Evolutionary conservation across 352 stramenopile species (phyloP).

Genomic region (Globisporangium spiculum): DNA sequence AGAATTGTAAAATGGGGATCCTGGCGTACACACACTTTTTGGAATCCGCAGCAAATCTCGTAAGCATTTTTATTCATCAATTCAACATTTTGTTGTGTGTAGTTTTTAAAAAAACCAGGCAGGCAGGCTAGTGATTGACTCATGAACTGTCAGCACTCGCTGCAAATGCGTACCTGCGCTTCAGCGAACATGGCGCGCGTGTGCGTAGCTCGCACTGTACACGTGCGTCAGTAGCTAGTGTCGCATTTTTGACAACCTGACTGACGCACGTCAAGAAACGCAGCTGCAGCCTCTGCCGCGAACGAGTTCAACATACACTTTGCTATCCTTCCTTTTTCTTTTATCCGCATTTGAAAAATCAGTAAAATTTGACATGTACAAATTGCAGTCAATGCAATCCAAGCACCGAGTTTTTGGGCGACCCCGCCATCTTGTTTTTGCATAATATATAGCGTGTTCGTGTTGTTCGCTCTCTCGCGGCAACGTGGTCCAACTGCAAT

Average conservation of each 20-base stretch:
- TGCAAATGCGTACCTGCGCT: constrained; percentile 7
- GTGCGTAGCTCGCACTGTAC: not conserved
- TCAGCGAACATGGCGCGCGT: not conserved
- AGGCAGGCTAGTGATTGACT: not conserved
- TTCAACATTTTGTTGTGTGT: not conserved
- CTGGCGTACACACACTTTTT: constrained; percentile 1
- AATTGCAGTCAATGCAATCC: not conserved
- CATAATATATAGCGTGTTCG: no score
- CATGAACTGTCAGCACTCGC: not conserved
- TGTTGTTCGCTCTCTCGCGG: no score
- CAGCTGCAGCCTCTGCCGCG: not conserved
- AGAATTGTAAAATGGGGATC: not conserved
- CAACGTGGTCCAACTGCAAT: no score
- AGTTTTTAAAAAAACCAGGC: not conserved
- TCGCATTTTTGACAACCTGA: not conserved
- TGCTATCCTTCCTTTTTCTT: not conserved
- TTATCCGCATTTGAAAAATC: not conserved
- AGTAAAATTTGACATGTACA: not conserved
- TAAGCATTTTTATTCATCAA: no score
- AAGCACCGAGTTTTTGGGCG: not conserved
- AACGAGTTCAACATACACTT: constrained; percentile 4
- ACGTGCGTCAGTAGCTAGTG: not conserved
- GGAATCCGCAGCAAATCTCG: no score
- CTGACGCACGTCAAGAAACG: not conserved
- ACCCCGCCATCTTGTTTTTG: no score